A percentile compares a stretch with the other conserved stretches of the same genome.
Conservation (phyloP, 257 asterid genomes). For the Solanum lycopersicoides region DNA sequence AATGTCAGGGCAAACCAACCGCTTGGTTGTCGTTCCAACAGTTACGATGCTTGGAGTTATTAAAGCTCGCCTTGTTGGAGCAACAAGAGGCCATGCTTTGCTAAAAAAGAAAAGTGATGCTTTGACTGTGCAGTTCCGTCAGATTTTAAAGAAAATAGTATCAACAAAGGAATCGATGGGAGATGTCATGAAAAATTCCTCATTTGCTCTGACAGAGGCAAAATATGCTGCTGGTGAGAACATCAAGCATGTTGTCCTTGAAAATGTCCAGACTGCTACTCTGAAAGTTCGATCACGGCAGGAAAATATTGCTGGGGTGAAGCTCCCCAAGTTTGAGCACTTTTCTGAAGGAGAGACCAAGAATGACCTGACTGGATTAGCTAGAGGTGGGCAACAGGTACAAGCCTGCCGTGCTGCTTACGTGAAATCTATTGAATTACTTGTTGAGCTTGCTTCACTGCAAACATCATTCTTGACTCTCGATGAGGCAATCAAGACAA, state of each 20-base stretch:
- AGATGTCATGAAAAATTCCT: conserved; percentile 29
- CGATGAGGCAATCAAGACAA: conserved; percentile 42
- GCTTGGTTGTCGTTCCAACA: conserved; percentile 37
- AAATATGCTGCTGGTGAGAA: conserved; percentile 40
- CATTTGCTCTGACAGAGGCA: conserved; percentile 32
- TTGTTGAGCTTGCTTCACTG: conserved; percentile 40
- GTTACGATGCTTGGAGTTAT: conserved; percentile 41
- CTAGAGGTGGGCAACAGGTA: conserved; percentile 43
- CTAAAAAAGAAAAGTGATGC: conserved; percentile 48
- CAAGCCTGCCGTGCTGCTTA: conserved; percentile 39
- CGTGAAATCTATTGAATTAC: conserved; percentile 38
- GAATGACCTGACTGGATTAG: conserved; percentile 41
- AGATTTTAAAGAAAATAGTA: conserved; percentile 34
- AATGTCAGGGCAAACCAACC: conserved; percentile 38
- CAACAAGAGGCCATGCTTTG: conserved; percentile 44
- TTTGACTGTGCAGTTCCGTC: conserved; percentile 38
- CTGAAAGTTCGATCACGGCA: conserved; percentile 34
- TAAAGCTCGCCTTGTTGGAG: conserved; percentile 41
- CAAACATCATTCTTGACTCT: conserved; percentile 45
- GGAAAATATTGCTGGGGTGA: conserved; percentile 41
- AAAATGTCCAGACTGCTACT: conserved; percentile 33
- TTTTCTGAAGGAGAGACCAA: conserved; percentile 39
- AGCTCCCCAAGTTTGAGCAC: conserved; percentile 34
- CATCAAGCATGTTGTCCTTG: conserved; percentile 40
- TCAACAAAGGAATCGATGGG: conserved; percentile 41